Percentiles rank a stretch among this genome's conserved stretches.
These are phyloP conservation scores for Stephania japonica DNA, from an alignment of 164 flowering plant species.

Conservation along the genomic window DNA sequence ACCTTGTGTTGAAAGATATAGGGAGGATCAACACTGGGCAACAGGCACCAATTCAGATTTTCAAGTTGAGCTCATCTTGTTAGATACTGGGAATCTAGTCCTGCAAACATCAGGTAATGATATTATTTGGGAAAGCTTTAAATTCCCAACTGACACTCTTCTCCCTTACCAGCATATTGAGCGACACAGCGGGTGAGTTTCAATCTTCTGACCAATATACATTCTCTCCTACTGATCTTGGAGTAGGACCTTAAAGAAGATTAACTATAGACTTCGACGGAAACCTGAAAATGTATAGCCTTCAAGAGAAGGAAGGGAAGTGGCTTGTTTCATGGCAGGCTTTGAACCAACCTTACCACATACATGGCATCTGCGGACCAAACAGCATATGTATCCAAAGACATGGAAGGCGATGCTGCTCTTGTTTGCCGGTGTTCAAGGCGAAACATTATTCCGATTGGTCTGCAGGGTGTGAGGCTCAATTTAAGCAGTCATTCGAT, in stretches of 20 bases:
- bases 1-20: slow-evolving; percentile 26
- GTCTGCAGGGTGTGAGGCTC: slow-evolving; percentile 30
- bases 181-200: slow-evolving; percentile 17
- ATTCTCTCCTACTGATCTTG: slow-evolving; percentile 6
- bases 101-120: background rate
- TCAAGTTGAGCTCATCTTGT: slow-evolving; percentile 7
- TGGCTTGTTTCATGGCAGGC: slow-evolving; percentile 13
- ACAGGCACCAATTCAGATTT: slow-evolving; percentile 11
- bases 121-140: slow-evolving; percentile 34
- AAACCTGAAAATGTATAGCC: slow-evolving; percentile 10
- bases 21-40: slow-evolving; percentile 18
- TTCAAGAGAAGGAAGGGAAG: background rate
- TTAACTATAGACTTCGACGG: slow-evolving; percentile 16
- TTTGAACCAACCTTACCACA: background rate
- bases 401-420: slow-evolving; percentile 2
- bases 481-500: slow-evolving; percentile 14
- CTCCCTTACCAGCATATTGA: slow-evolving; percentile 34
- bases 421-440: slow-evolving; percentile 5
- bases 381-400: slow-evolving; percentile 5
- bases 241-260: slow-evolving; percentile 6
- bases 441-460: slow-evolving; percentile 11
- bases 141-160: slow-evolving; percentile 38
- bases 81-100: slow-evolving; percentile 32
- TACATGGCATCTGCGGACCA: slow-evolving; percentile 8
- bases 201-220: slow-evolving; percentile 18